Evolutionary conservation across 768 basidiomycete genomes (phyloP), one percentile per base, ranked within the genome.

Genomic region (Pleurotus djamor): DNA sequence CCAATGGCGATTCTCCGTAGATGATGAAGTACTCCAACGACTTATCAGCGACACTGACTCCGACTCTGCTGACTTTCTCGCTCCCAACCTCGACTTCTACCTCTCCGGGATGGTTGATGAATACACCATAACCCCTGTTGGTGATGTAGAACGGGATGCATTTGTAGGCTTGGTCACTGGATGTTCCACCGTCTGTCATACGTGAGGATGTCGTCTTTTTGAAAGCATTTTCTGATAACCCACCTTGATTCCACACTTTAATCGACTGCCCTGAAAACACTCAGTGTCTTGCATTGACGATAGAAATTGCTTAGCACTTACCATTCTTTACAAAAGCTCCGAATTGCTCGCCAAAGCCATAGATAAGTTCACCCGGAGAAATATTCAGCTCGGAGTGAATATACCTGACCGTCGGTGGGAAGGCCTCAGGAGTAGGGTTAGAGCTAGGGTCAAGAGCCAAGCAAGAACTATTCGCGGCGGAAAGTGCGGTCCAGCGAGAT

Each of bases 261-360:
- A 89, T 73, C 4, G 79, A 65, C 67, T 85, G 86, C 34, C 84
- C 83, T 84, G 59, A 50, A 60, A 36, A 50, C 14, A 37, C 21
- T 28, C 21, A 28, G 21, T 45, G 34, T 57, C 1, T 61, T 59
- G 10, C 47, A 36, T 37, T 47, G 52, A 10, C n/a, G 14, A 65
- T 44, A 58, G 59, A 10, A 67, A 64, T 17, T 64, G 59, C 63
- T 63, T 45, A 64, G 55, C n/a, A 65, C 80, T 59, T 71, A 81
- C 88, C 89, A 63, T 91, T 90, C 76, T 91, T 91, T 5, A 89
- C 80, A 60, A 91, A 86, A 7, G 88, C 77, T 2, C 86, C 85
- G 67, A 91, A 91, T 58, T 88, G 84, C 71, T 91, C 89, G 50
- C 89, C 89, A 12, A 90, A 76, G 4, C 89, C 89, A 66, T 89